Base-by-base conservation (phyloP, 495 filamentous ascomycete species). In the Trichoderma asperelloides region DNA sequence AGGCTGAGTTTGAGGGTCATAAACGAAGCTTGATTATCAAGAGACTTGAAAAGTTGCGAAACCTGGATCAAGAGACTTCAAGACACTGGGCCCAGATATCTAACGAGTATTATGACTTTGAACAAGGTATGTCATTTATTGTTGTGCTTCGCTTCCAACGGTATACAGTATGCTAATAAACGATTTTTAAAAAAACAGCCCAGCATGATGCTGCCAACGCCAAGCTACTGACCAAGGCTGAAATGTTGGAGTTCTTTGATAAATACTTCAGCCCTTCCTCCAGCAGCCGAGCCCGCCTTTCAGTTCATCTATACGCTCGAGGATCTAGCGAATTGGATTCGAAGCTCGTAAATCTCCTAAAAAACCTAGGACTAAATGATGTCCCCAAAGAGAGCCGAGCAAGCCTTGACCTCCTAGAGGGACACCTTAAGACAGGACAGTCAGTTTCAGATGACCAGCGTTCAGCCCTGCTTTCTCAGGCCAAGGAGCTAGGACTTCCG, bases 21-120 rank as follows among this genome's bases (percentile, higher is more conserved):
- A 96, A 96, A 79, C 85, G 90, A 57, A 96, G 92, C 72, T 80
- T 97, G 55, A 89, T 97, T 72, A 92, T 89, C 69, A 93, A 91
- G 81, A 80, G 91, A 18, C 80, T 96, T 30, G 96, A 99, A 79
- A 96, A 93, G 76, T 78, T 96, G 71, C 98, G 97, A 83, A 96
- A 96, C 72, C 78, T 99, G 68, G 82, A 85, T 63, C 92, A 94
- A 65, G 95, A 99, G 78, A 91, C 86, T 28, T 81, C 79, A 64
- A 85, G 91, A 23, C 89, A 94, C 74, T 96, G 92, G 94, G 83
- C 77, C 39, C 90, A 96, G 69, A 91, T 98, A 73, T 85, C 86
- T 16, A 90, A 84, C 63, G 95, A 98, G 73, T 90, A 88, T 70
- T 94, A 91, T 74, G 91, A 97, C 74, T 99, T 99, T 75, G 81